Conservation (phyloP, 176 grass and related monocot species). For the Lolium rigidum region DNA sequence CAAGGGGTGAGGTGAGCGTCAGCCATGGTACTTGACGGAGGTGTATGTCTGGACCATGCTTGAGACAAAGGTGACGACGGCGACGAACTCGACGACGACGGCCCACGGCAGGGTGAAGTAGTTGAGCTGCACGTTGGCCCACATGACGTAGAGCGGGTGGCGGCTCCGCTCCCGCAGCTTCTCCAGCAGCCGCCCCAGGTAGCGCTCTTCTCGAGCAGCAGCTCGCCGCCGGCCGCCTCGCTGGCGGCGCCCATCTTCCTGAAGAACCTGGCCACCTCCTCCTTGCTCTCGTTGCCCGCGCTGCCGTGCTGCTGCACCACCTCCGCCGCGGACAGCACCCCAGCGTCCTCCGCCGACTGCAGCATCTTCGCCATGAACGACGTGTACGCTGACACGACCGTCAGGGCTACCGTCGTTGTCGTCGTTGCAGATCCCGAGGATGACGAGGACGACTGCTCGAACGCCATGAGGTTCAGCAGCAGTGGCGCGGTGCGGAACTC, state of each 20-base stretch:
- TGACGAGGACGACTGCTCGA: constrained; percentile 40
- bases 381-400: constrained; percentile 55
- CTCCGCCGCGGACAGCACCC: too few species aligned
- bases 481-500: constrained; percentile 56
- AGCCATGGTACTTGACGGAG: constrained; percentile 30
- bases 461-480: constrained; percentile 62
- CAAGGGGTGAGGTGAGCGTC: too few species aligned
- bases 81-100: constrained; percentile 54
- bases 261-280: constrained; percentile 42
- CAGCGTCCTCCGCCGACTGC: too few species aligned
- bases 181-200: not conserved
- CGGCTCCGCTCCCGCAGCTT: constrained; percentile 49
- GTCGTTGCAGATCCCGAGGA: not conserved
- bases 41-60: constrained; percentile 51
- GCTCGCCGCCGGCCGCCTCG: constrained; percentile 28
- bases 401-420: not conserved
- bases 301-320: constrained; percentile 41
- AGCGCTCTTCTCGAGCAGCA: constrained; percentile 52
- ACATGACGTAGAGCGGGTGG: constrained; percentile 60
- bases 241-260: constrained; percentile 38
- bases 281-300: constrained; percentile 40
- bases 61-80: constrained; percentile 51
- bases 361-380: constrained; percentile 62
- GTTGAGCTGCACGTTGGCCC: constrained; percentile 60
- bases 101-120: constrained; percentile 69